Base-by-base conservation (phyloP, 352 stramenopile genomes). In the Pythium myriotylum region DNA sequence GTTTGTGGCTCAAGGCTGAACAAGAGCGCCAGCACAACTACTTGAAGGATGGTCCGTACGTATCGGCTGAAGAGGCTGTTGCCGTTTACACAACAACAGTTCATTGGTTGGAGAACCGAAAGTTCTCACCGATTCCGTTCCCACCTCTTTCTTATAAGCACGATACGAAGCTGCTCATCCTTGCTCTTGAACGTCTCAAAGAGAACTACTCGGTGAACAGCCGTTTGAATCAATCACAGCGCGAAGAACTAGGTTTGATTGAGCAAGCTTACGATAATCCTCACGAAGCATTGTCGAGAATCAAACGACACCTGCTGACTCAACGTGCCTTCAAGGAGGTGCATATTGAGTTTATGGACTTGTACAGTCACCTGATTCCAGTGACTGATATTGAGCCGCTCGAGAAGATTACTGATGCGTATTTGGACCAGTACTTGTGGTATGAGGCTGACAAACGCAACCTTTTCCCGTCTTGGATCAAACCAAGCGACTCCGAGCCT, bases 321-420 rank as follows among this genome's bases (percentile, higher is more conserved):
- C 97, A 99, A 73, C 88, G 97, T 43, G 98, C 97, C n/a, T 99
- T 99, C 86, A 99, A 99, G 84, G 98, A 99, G 77, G 96, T 99
- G 16, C 88, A 96, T 37, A 99, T 99, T 65, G 94, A 99, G 73
- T 99, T 99, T 65, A 99, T 99, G 94, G 98, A 99, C 72, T 87
- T 99, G 74, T 99, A 99, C 78, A 98, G 92, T 60, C 97, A 99
- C 72, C 75, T 99, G 47, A 97, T 98, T 17, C 98, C 98, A 0
- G 97, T 99, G 26, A 99, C 99, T 80, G 96, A 99, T 49, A 98
- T 99, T 62, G 97, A 99, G 69, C 97, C 97, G 17, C 76, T 99
- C 26, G 98, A 99, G 79, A 99, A 99, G 81, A 99, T 99, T 67
- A 99, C 98, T 2, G 98, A 99, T 71, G 96, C 97, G 5, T 99